phyloP scores from a whole-genome alignment of 2,329 filamentous ascomycete species.

The Clonostachys chloroleuca region DNA sequence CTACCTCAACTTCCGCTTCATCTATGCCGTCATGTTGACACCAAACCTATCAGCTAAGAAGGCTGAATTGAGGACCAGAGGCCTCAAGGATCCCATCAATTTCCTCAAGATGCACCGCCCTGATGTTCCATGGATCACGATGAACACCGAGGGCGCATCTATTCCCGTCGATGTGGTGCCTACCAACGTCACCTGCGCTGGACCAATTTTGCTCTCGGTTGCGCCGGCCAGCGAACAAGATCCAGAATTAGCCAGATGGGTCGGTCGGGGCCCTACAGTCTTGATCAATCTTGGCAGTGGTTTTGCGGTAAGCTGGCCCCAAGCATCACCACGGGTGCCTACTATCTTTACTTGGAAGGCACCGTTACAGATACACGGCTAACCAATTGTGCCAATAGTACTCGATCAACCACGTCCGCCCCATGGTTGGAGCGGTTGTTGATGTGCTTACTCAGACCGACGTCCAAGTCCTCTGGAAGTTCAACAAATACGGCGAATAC shows the following conservation, averaged over 20 bases:
- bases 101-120: conserved; percentile 14
- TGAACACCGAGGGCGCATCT: conserved; percentile 13
- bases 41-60: conserved; percentile 14
- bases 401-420: neutral
- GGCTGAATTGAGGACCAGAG: conserved; percentile 10
- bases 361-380: neutral
- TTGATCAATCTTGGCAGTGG: conserved; percentile 17
- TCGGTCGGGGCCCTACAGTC: conserved; percentile 11
- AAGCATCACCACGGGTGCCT: neutral
- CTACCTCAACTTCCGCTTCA: conserved; percentile 22
- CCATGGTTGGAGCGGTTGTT: conserved; percentile 12
- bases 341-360: neutral
- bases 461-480: conserved; percentile 20
- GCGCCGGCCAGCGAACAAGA: conserved; percentile 14
- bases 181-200: conserved; percentile 9
- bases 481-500: conserved; percentile 4
- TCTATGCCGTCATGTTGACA: conserved; percentile 16
- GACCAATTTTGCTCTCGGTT: conserved; percentile 12
- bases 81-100: conserved; percentile 12
- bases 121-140: conserved; percentile 19
- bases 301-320: neutral
- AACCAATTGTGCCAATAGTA: neutral
- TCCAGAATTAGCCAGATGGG: conserved; percentile 13
- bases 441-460: conserved; percentile 6
- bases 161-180: conserved; percentile 14